Percentiles rank a stretch among this genome's conserved stretches.
Conservation (phyloP, 345 rosid species). For the Triadica sebifera region DNA sequence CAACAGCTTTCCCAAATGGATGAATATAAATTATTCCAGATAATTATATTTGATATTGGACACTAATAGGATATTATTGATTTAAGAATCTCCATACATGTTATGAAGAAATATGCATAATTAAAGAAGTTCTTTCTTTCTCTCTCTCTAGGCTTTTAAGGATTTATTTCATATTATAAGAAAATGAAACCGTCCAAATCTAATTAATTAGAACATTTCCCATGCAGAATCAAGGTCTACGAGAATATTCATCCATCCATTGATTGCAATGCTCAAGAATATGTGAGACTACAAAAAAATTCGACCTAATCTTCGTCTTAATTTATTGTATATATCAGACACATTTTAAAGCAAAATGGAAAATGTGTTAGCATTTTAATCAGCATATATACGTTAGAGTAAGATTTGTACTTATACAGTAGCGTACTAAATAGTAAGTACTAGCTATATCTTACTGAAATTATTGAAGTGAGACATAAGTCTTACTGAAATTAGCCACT, state of each 20-base stretch:
- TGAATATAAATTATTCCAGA: background rate
- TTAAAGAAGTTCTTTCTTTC: no score
- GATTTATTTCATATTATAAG: background rate
- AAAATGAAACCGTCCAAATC: slow-evolving; percentile 42
- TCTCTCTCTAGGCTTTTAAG: no score
- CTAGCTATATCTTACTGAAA: no score
- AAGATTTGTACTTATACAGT: no score
- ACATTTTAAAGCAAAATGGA: no score
- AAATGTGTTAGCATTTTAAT: no score
- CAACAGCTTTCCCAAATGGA: background rate
- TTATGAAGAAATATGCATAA: background rate
- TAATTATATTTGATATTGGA: slow-evolving; percentile 15
- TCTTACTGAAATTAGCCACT: no score
- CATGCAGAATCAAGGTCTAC: slow-evolving; percentile 2
- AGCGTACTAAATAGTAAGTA: no score
- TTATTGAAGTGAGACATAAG: no score
- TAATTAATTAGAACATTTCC: slow-evolving; percentile 9
- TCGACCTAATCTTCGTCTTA: slow-evolving; percentile 22
- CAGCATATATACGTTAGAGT: no score
- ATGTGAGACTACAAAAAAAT: background rate
- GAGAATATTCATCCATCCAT: slow-evolving; percentile 24
- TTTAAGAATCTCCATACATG: background rate
- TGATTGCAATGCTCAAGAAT: background rate
- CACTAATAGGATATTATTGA: slow-evolving; percentile 11
- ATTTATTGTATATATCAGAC: no score